A percentile compares a stretch with the other conserved stretches of the same genome.
Conservation (phyloP, 1,284 basidiomycete genomes). For the Fomitiporia mediterranea region DNA sequence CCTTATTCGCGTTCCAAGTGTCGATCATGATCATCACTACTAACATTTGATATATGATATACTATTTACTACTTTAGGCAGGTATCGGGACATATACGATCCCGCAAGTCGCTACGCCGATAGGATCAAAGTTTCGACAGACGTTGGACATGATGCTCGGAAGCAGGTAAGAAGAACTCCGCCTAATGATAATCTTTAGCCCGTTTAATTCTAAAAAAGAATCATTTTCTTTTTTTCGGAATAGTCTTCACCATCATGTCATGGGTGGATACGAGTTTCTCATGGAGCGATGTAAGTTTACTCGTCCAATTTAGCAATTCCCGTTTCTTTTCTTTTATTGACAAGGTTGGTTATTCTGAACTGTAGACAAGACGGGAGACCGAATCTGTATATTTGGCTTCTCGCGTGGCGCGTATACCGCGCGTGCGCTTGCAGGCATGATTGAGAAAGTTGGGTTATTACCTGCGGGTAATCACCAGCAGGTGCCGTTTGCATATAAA, state of each 20-base stretch:
- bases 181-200: too few relatives aligned
- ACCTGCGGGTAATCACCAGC: slow-evolving; percentile 30
- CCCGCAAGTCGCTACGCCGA: slow-evolving; percentile 23
- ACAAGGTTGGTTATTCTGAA: neutral
- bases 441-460: slow-evolving; percentile 36
- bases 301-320: neutral
- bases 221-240: neutral
- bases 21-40: too few relatives aligned
- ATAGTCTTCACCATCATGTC: slow-evolving; percentile 32
- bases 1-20: too few relatives aligned
- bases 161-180: too few relatives aligned
- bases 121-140: slow-evolving; percentile 24
- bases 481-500: slow-evolving; percentile 36
- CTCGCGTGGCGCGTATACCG: slow-evolving; percentile 42
- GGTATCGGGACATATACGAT: slow-evolving; percentile 28
- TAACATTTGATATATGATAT: too few relatives aligned
- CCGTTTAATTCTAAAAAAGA: neutral
- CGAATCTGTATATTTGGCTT: slow-evolving; percentile 38
- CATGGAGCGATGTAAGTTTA: slow-evolving; percentile 30
- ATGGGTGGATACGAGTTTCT: slow-evolving; percentile 38
- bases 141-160: slow-evolving; percentile 30
- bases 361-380: slow-evolving; percentile 25
- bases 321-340: neutral
- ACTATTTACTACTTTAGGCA: slow-evolving; percentile 21
- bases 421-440: slow-evolving; percentile 41